These are phyloP conservation scores for Pseudogymnoascus sp. DNA, from an alignment of 2,329 filamentous ascomycete species.

Conservation along the genomic window DNA sequence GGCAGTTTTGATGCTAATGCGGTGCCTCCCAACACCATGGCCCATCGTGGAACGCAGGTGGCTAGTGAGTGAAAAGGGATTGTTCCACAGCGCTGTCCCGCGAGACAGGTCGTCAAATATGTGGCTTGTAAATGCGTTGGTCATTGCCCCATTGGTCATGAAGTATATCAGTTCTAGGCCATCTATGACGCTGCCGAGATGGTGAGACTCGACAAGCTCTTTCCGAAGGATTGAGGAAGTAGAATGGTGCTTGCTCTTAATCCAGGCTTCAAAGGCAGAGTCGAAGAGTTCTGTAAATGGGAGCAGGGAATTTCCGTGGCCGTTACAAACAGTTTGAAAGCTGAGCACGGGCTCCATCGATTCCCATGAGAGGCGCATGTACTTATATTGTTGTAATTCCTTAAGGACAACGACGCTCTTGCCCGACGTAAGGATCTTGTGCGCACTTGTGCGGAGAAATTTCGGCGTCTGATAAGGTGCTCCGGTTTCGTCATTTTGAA, in stretches of 20 bases:
- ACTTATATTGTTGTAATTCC: conserved; percentile 52
- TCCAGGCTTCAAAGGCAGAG: conserved; percentile 65
- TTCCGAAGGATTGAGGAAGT: conserved; percentile 60
- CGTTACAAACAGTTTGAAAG: conserved; percentile 49
- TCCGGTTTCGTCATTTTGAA: conserved; percentile 55
- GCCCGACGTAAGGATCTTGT: conserved; percentile 75
- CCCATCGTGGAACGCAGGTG: conserved; percentile 66
- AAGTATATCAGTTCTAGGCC: conserved; percentile 69
- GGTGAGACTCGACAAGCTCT: conserved; percentile 62
- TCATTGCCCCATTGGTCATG: conserved; percentile 63
- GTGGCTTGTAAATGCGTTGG: conserved; percentile 57
- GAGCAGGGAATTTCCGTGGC: conserved; percentile 40
- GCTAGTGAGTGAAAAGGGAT: conserved; percentile 74
- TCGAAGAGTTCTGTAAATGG: conserved; percentile 72
- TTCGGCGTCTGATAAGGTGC: conserved; percentile 56
- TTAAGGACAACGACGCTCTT: conserved; percentile 84
- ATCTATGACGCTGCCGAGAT: conserved; percentile 57
- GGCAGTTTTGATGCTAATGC: conserved; percentile 52
- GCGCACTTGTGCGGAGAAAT: conserved; percentile 64
- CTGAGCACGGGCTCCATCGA: conserved; percentile 43
- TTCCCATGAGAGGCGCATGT: conserved; percentile 27
- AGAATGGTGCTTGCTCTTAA: conserved; percentile 64
- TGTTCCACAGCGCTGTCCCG: conserved; percentile 59
- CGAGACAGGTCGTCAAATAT: conserved; percentile 71
- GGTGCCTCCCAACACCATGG: conserved; percentile 48